Base-by-base conservation (phyloP, 2,329 filamentous ascomycete species). In the Aotearoamyces nothofagi region DNA sequence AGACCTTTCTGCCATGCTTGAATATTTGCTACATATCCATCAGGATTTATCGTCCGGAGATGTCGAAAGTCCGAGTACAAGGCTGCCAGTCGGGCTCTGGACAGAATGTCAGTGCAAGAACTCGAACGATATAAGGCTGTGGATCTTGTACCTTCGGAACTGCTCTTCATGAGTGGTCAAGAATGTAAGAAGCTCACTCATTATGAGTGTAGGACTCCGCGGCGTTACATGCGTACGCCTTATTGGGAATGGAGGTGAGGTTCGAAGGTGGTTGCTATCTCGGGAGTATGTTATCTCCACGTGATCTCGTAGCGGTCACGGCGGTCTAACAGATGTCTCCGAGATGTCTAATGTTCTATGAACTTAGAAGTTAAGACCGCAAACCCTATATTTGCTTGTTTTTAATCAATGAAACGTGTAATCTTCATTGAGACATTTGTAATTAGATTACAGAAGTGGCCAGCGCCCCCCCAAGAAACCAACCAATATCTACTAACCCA, bases 41-140 rank as follows among this genome's bases (percentile, higher is more conserved):
- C 82, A 1, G 83, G 81, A 47, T 93, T 92, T 13, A 79, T 69
- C 22, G 66, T 69, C 43, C 66, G 66, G 41, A 87, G 82, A 4
- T 69, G 55, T 20, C 71, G 63, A 47, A 93, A 92, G 51, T 93
- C 84, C 26, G 83, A 86, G 56, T 92, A 93, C 25, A 93, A 71
- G 4, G 83, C 86, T 9, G 81, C 75, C 9, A 93, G 64, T 27
- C 84, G 79, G 38, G 75, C 68, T 56, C 77, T 83, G 24, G 39
- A 50, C 53, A 37, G 15, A n/a, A 27, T 17, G 6, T 14, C 24
- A 17, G 15, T 31, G n/a, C 28, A 13, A 23, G 26, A 23, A 12
- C 6, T 11, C 16, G 15, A 34, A 15, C 25, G 31, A 4, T 9
- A 15, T 7, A 4, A 13, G 29, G n/a, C 3, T 15, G 17, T 22